Evolutionary conservation across 1,284 basidiomycete species (phyloP).

Genomic region (Tylopilus orsonianus): DNA sequence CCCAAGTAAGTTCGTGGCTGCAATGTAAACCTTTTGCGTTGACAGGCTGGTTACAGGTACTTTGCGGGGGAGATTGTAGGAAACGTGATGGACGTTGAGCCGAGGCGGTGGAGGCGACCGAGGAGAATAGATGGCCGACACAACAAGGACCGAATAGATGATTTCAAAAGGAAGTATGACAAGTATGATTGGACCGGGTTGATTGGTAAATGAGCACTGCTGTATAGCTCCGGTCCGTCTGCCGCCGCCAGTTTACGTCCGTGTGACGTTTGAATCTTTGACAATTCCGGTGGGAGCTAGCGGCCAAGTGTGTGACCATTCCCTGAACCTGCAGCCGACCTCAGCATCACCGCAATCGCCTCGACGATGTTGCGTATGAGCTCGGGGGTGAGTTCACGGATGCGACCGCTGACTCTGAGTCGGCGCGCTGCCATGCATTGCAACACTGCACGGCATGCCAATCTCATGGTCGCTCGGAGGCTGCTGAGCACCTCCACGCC

Average conservation of each 20-base stretch:
- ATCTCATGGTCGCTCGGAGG: slow-evolving; percentile 9
- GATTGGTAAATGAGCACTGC: slow-evolving; percentile 42
- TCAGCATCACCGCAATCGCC: slow-evolving; percentile 6
- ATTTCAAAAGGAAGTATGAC: slow-evolving; percentile 68
- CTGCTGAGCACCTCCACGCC: slow-evolving; percentile 19
- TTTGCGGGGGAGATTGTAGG: slow-evolving; percentile 97
- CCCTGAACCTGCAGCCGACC: background rate
- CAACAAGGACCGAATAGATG: slow-evolving; percentile 68
- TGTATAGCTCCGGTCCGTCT: background rate
- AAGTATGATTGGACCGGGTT: slow-evolving; percentile 80
- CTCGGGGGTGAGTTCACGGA: slow-evolving; percentile 1
- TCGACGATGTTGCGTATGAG: slow-evolving; percentile 7
- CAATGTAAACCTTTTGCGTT: background rate
- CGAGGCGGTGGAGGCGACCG: slow-evolving; percentile 85
- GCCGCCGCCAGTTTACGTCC: too few species aligned
- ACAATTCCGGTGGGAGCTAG: background rate
- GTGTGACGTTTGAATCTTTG: too few species aligned
- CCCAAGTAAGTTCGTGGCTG: slow-evolving; percentile 58
- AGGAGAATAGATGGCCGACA: slow-evolving; percentile 67
- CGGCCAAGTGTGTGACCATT: background rate
- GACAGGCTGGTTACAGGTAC: slow-evolving; percentile 53
- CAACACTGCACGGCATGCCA: background rate
- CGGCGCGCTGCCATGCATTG: background rate
- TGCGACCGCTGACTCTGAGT: background rate
- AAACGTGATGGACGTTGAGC: slow-evolving; percentile 85